Evolutionary conservation across 1,284 basidiomycete genomes (phyloP).

Genomic region (Porphyrellus sp.): DNA sequence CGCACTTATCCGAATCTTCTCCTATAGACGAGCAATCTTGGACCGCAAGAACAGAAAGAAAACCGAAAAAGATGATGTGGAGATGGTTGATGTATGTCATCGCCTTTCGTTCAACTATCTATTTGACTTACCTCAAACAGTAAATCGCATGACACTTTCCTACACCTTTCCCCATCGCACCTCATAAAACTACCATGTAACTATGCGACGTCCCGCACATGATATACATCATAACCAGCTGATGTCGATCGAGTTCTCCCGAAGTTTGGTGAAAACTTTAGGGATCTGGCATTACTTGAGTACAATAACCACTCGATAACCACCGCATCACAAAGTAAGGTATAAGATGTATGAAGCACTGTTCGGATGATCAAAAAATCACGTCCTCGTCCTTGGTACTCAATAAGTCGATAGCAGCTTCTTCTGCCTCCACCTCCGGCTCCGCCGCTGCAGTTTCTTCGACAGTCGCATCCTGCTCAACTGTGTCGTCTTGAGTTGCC

Average conservation of each 20-base stretch:
- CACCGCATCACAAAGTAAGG: background rate
- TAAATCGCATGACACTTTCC: slow-evolving; percentile 22
- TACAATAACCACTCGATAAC: slow-evolving; percentile 11
- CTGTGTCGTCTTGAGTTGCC: slow-evolving; percentile 14
- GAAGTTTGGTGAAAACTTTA: slow-evolving; percentile 6
- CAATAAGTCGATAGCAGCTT: slow-evolving; percentile 57
- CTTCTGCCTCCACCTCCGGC: slow-evolving; percentile 21
- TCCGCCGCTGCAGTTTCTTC: slow-evolving; percentile 13
- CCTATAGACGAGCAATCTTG: slow-evolving; percentile 67
- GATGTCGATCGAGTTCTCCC: background rate
- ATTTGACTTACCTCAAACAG: slow-evolving; percentile 16
- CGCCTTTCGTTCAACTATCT: slow-evolving; percentile 13
- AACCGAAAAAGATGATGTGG: slow-evolving; percentile 55
- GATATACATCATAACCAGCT: slow-evolving; percentile 53
- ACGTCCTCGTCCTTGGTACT: slow-evolving; percentile 88
- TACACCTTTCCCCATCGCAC: slow-evolving; percentile 33
- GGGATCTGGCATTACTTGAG: slow-evolving; percentile 5
- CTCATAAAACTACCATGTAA: slow-evolving; percentile 53
- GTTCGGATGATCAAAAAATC: slow-evolving; percentile 61
- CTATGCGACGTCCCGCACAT: slow-evolving; percentile 45
- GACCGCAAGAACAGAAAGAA: slow-evolving; percentile 80
- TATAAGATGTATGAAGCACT: slow-evolving; percentile 3
- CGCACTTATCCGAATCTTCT: slow-evolving; percentile 5
- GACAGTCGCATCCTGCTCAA: slow-evolving; percentile 1
- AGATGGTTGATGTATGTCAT: slow-evolving; percentile 71